phyloP scores from a whole-genome alignment of 495 filamentous ascomycete genomes.

The Aspergillus sclerotioniger region DNA sequence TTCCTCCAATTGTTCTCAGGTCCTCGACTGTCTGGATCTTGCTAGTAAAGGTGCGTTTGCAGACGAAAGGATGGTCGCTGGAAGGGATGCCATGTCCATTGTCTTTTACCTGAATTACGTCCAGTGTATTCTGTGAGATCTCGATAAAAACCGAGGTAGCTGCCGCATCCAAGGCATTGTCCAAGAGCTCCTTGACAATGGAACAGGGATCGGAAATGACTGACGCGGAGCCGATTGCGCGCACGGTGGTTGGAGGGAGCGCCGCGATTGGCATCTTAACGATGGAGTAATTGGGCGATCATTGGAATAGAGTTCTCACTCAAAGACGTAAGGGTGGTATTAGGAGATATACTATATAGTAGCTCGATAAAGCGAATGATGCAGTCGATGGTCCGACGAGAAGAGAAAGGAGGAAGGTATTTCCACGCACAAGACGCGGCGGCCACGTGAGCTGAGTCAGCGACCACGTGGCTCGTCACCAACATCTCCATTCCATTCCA shows the following conservation, averaged over 20 bases:
- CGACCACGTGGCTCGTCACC: not conserved
- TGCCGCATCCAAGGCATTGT: constrained; percentile 85
- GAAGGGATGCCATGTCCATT: constrained; percentile 80
- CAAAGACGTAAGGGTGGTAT: not conserved
- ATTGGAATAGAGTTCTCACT: not conserved
- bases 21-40: constrained; percentile 77
- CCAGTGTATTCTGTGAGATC: constrained; percentile 71
- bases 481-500: not conserved
- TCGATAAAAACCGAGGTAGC: constrained; percentile 72
- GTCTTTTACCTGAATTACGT: constrained; percentile 85
- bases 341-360: constrained; percentile 7
- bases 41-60: constrained; percentile 74
- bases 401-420: not conserved
- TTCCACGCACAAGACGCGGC: constrained; percentile 11
- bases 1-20: constrained; percentile 60
- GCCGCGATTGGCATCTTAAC: constrained; percentile 58
- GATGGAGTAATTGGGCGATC: not conserved
- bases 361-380: not conserved
- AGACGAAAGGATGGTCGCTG: constrained; percentile 67
- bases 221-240: constrained; percentile 69
- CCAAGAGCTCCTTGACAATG: constrained; percentile 86
- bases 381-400: not conserved
- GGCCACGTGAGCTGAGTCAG: constrained; percentile 8
- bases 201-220: constrained; percentile 69
- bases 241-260: constrained; percentile 63